These are phyloP conservation scores for Combretum micranthum DNA, from an alignment of 345 rosid species.

Conservation along the genomic window DNA sequence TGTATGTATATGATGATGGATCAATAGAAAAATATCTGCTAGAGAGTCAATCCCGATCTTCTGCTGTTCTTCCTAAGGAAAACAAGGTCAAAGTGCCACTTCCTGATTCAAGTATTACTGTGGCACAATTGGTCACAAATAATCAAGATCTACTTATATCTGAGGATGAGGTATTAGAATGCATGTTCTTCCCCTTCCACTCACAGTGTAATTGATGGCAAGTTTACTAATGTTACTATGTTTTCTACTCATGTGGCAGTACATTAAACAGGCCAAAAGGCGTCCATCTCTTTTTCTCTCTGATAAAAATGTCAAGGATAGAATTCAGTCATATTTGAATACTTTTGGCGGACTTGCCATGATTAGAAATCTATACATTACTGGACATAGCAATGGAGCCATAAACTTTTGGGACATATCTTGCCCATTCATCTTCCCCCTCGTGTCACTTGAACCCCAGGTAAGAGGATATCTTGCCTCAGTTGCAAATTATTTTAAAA, in stretches of 20 bases:
- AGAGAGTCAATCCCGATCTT: constrained; percentile 61
- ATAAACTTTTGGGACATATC: constrained; percentile 80
- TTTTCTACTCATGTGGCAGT: constrained; percentile 43
- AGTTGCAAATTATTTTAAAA: background rate
- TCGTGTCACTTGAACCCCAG: constrained; percentile 70
- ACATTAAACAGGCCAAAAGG: constrained; percentile 40
- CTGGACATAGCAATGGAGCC: constrained; percentile 84
- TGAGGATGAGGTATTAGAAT: constrained; percentile 52
- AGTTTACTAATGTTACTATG: background rate
- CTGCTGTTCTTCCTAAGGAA: constrained; percentile 80
- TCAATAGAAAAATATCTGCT: constrained; percentile 77
- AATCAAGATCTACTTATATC: constrained; percentile 29
- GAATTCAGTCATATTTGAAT: constrained; percentile 22
- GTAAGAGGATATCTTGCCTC: constrained; percentile 21
- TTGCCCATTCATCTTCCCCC: constrained; percentile 54
- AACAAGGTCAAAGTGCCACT: constrained; percentile 52
- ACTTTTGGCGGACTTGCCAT: constrained; percentile 63
- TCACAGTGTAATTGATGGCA: background rate
- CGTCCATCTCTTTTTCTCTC: constrained; percentile 50
- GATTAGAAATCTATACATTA: constrained; percentile 66
- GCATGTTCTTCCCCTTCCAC: constrained; percentile 2
- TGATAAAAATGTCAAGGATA: constrained; percentile 49
- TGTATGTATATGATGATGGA: constrained; percentile 67
- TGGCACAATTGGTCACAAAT: constrained; percentile 47
- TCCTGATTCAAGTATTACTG: constrained; percentile 57